These are phyloP conservation scores for Choiromyces venosus DNA, from an alignment of 495 filamentous ascomycete genomes.

Conservation along the genomic window DNA sequence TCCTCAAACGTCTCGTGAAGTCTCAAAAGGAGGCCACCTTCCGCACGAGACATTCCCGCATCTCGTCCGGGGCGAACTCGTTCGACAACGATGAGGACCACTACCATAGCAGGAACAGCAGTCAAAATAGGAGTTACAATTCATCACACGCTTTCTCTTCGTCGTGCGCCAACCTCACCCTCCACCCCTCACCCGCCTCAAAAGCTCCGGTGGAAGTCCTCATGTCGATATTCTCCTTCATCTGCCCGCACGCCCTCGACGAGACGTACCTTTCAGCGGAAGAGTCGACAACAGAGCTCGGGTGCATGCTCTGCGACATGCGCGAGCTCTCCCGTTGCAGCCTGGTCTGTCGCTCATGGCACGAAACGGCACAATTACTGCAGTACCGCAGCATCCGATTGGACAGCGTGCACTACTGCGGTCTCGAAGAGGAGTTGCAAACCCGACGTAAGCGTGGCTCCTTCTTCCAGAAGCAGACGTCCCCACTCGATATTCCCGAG, in stretches of 20 bases:
- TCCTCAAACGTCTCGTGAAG: background rate
- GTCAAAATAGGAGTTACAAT: constrained; percentile 6
- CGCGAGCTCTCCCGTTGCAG: constrained; percentile 80
- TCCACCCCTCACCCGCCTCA: constrained; percentile 32
- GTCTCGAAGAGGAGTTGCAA: constrained; percentile 70
- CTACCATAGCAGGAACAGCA: background rate
- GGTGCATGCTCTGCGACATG: constrained; percentile 93
- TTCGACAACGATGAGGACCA: background rate
- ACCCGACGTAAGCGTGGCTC: constrained; percentile 71
- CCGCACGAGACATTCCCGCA: background rate
- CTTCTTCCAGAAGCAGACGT: constrained; percentile 63
- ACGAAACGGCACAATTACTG: constrained; percentile 22
- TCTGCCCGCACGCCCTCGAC: constrained; percentile 79
- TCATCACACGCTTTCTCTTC: constrained; percentile 16
- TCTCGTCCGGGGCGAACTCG: background rate
- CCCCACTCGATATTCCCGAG: constrained; percentile 70
- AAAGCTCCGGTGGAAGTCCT: constrained; percentile 61
- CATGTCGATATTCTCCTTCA: constrained; percentile 64
- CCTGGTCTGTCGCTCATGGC: constrained; percentile 67
- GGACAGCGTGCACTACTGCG: constrained; percentile 91
- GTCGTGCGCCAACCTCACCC: background rate
- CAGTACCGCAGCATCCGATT: constrained; percentile 89
- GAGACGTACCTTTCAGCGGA: constrained; percentile 74
- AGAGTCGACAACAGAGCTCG: constrained; percentile 71
- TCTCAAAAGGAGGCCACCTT: background rate